Percentiles rank a stretch among this genome's conserved stretches.
Conservation (phyloP, 768 basidiomycete species). For the Goffeauzyma gilvescens region DNA sequence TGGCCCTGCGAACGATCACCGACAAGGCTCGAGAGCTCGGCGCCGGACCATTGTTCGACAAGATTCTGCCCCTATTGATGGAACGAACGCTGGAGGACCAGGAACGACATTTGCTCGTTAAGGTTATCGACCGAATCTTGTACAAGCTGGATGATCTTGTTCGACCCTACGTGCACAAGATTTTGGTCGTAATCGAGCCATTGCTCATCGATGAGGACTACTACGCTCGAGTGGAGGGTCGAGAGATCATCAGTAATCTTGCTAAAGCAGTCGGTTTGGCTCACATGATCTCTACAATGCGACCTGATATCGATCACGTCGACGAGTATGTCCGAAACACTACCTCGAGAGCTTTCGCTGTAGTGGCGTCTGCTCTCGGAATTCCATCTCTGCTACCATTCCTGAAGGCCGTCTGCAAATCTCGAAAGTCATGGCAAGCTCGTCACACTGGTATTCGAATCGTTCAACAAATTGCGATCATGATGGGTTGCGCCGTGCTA, state of each 20-base stretch:
- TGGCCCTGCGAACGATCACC: conserved; percentile 90
- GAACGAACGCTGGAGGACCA: conserved; percentile 69
- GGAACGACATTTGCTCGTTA: conserved; percentile 91
- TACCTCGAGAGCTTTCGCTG: conserved; percentile 94
- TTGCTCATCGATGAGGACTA: conserved; percentile 91
- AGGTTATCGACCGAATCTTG: conserved; percentile 93
- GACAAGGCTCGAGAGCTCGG: conserved; percentile 98
- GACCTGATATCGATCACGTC: conserved; percentile 96
- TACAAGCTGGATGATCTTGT: conserved; percentile 99
- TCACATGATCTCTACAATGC: conserved; percentile 99
- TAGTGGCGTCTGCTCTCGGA: conserved; percentile 93
- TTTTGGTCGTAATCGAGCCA: conserved; percentile 97
- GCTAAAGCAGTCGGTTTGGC: conserved; percentile 97
- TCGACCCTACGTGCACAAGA: conserved; percentile 97
- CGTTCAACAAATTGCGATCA: conserved; percentile 97
- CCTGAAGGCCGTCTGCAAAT: conserved; percentile 92
- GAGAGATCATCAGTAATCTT: conserved; percentile 95
- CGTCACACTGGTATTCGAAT: conserved; percentile 98
- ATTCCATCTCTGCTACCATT: conserved; percentile 95
- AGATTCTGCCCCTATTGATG: conserved; percentile 95
- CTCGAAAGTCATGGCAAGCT: conserved; percentile 99
- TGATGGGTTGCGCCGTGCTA: conserved; percentile 98
- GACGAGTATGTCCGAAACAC: conserved; percentile 99
- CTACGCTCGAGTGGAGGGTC: conserved; percentile 72
- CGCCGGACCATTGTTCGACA: conserved; percentile 93